A percentile compares a stretch with the other conserved stretches of the same genome.
These are phyloP conservation scores for Coleophoma eucalyptorum DNA, from an alignment of 2,329 filamentous ascomycete genomes.

Conservation along the genomic window DNA sequence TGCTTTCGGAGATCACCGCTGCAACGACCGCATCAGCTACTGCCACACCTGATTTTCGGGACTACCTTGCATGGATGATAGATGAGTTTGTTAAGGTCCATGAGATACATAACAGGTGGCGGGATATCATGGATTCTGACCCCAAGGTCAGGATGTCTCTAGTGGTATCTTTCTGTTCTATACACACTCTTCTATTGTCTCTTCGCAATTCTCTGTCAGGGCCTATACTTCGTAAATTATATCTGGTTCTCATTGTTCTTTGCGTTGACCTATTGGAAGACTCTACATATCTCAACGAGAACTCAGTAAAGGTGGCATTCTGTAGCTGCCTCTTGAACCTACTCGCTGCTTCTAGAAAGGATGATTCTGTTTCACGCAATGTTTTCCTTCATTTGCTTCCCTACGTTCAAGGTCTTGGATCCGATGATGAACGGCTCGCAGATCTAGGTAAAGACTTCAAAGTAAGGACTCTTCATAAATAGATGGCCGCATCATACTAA, in stretches of 20 bases:
- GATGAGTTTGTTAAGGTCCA: slow-evolving; percentile 21
- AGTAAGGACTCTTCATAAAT: slow-evolving; percentile 9
- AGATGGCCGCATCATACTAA: too few relatives aligned
- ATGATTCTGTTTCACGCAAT: slow-evolving; percentile 16
- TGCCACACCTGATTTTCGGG: slow-evolving; percentile 24
- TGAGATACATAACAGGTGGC: slow-evolving; percentile 17
- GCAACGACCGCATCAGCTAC: slow-evolving; percentile 17
- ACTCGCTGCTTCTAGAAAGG: slow-evolving; percentile 14
- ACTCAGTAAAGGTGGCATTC: slow-evolving; percentile 7
- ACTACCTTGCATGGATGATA: slow-evolving; percentile 26
- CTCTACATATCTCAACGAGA: slow-evolving; percentile 10
- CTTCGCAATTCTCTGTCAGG: slow-evolving; percentile 10
- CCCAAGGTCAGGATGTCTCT: slow-evolving; percentile 8
- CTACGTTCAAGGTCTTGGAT: slow-evolving; percentile 8
- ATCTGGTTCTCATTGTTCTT: slow-evolving; percentile 19
- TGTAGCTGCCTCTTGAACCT: slow-evolving; percentile 20
- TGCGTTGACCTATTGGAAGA: slow-evolving; percentile 20
- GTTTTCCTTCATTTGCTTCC: slow-evolving; percentile 19
- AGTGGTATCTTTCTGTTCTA: slow-evolving; percentile 11
- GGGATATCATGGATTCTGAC: slow-evolving; percentile 5
- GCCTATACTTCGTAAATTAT: slow-evolving; percentile 25
- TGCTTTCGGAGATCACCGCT: slow-evolving; percentile 23
- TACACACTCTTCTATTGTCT: slow-evolving; percentile 18
- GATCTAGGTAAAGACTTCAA: slow-evolving; percentile 20
- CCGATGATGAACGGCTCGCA: slow-evolving; percentile 1